Conservation (phyloP, 2,329 filamentous ascomycete genomes). For the Orbilia blumenaviensis region DNA sequence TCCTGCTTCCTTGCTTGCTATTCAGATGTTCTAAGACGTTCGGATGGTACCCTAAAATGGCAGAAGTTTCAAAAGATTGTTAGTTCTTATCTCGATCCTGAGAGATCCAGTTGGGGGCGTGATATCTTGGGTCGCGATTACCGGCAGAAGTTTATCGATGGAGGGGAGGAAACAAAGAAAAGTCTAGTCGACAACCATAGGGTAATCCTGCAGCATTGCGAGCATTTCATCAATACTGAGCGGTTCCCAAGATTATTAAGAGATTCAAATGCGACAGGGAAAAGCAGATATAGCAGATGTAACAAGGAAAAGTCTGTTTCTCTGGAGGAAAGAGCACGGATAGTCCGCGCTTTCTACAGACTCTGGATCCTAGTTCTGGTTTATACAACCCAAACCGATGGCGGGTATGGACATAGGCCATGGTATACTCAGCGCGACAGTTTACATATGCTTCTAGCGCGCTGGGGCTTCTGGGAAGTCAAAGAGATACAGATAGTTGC, state of each 20-base stretch:
- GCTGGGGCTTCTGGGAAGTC: neutral
- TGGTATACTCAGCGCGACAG: constrained; percentile 10
- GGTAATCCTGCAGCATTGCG: neutral
- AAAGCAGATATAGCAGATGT: neutral
- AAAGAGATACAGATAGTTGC: constrained; percentile 3
- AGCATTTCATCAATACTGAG: neutral
- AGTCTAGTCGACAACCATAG: neutral
- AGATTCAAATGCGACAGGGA: neutral
- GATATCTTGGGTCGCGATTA: neutral
- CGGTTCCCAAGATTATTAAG: neutral
- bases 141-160: neutral
- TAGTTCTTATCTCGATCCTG: neutral
- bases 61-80: neutral
- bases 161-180: neutral
- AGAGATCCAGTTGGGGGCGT: neutral
- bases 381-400: neutral
- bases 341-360: constrained; percentile 23
- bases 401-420: neutral
- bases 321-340: neutral
- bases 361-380: constrained; percentile 16
- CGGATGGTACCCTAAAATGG: neutral
- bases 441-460: constrained; percentile 3
- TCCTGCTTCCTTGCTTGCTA: constrained; percentile 21
- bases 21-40: neutral
- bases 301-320: neutral